A percentile compares a stretch with the other conserved stretches of the same genome.
phyloP scores from a whole-genome alignment of 345 rosid genomes.

The Hibiscus tridactylites region DNA sequence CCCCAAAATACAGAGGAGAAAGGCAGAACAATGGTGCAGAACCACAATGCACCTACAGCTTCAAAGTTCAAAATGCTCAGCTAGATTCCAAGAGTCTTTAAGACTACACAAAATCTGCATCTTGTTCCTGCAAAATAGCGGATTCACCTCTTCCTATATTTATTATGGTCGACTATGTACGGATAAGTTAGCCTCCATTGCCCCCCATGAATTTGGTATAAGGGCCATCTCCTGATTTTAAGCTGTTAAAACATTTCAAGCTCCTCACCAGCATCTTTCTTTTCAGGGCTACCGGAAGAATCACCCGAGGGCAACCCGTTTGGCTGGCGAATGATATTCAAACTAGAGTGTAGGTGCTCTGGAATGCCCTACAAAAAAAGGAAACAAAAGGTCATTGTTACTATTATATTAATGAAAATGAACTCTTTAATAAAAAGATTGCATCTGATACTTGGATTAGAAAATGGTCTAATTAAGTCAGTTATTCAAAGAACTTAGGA shows the following conservation, averaged over 20 bases:
- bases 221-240: conserved; percentile 9
- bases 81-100: not conserved
- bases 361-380: conserved; percentile 20
- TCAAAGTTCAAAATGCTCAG: not conserved
- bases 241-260: conserved; percentile 15
- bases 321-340: conserved; percentile 36
- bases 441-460: not conserved
- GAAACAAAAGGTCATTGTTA: not conserved
- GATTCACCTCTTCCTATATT: conserved; percentile 24
- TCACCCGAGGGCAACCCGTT: conserved; percentile 23
- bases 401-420: not conserved
- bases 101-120: conserved; percentile 36
- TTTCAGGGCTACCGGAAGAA: conserved; percentile 20
- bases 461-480: not conserved
- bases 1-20: conserved; percentile 4
- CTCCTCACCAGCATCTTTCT: conserved; percentile 17
- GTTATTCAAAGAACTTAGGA: not conserved
- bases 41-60: not conserved
- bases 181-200: conserved; percentile 23
- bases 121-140: not conserved
- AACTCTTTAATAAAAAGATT: not conserved
- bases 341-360: conserved; percentile 31
- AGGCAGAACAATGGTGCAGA: conserved; percentile 10
- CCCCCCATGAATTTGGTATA: conserved; percentile 13
- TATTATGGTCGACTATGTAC: conserved; percentile 32